Evolutionary conservation across 2,329 filamentous ascomycete genomes (phyloP).

Genomic region (Aspergillus quadrilineatus): DNA sequence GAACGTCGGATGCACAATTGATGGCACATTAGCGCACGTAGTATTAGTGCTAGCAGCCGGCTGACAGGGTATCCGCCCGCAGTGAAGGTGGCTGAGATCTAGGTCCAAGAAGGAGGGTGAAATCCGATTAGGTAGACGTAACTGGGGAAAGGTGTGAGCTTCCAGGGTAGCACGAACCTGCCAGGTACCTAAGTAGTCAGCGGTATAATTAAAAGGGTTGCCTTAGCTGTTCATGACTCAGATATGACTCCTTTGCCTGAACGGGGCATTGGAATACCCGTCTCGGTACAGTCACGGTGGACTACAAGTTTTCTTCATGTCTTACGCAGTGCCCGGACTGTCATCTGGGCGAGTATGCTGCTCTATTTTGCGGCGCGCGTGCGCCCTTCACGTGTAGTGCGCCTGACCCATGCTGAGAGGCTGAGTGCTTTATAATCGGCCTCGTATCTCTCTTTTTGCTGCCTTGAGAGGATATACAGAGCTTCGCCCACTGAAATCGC

Average conservation of each 20-base stretch:
- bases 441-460: background rate
- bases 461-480: background rate
- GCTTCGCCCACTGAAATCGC: constrained; percentile 1
- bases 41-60: background rate
- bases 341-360: constrained; percentile 18
- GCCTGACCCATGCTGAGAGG: constrained; percentile 18
- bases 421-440: constrained; percentile 19
- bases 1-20: background rate
- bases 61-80: background rate
- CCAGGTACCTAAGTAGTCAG: background rate
- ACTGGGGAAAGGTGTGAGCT: background rate
- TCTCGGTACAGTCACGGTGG: background rate
- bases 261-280: background rate
- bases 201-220: background rate
- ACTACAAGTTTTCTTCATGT: background rate
- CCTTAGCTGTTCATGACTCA: background rate
- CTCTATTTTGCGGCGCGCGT: constrained; percentile 17
- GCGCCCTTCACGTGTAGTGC: constrained; percentile 21
- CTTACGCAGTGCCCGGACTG: background rate
- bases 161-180: background rate
- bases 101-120: background rate
- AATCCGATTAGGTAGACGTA: background rate
- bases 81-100: background rate
- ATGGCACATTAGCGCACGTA: background rate
- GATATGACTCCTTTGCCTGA: background rate